phyloP scores from a whole-genome alignment of 768 basidiomycete genomes.

The Panaeolus papilionaceus region DNA sequence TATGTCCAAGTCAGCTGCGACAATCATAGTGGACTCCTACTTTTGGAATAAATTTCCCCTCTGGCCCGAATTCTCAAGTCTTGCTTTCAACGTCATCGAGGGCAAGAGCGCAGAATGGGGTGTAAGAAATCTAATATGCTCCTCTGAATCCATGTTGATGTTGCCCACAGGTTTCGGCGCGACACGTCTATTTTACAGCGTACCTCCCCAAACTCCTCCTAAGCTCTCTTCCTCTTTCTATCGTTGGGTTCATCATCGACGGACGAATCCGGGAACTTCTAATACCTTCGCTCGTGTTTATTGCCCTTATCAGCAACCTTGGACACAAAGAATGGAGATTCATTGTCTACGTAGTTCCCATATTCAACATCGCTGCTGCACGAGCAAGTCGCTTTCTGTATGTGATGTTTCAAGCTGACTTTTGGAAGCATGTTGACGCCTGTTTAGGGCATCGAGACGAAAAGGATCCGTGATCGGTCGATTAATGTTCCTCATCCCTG shows the following conservation, averaged over 20 bases:
- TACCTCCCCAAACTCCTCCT: conserved; percentile 83
- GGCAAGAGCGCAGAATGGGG: conserved; percentile 95
- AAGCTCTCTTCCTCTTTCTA: conserved; percentile 62
- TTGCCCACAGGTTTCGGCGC: conserved; percentile 63
- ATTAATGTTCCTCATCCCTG: conserved; percentile 50
- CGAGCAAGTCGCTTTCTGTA: conserved; percentile 70
- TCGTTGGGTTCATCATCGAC: conserved; percentile 58
- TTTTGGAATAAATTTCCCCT: conserved; percentile 78
- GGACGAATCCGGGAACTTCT: conserved; percentile 56
- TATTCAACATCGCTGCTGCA: conserved; percentile 82
- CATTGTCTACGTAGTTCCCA: conserved; percentile 84
- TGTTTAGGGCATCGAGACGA: conserved; percentile 48
- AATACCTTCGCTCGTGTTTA: conserved; percentile 56
- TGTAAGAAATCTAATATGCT: conserved; percentile 51
- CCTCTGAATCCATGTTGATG: neutral
- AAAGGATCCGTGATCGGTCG: conserved; percentile 55
- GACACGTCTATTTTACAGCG: conserved; percentile 65
- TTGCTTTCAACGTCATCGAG: conserved; percentile 87
- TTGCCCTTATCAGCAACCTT: conserved; percentile 72
- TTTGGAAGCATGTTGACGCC: neutral
- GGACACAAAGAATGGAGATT: conserved; percentile 99
- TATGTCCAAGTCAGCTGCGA: conserved; percentile 50
- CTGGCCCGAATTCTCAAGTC: conserved; percentile 85
- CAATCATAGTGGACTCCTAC: conserved; percentile 78
- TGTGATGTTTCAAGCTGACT: conserved; percentile 30